Percentiles rank a stretch among this genome's conserved stretches.
Evolutionary conservation across 2,329 filamentous ascomycete genomes (phyloP).

Genomic region (Diaporthe sp.): DNA sequence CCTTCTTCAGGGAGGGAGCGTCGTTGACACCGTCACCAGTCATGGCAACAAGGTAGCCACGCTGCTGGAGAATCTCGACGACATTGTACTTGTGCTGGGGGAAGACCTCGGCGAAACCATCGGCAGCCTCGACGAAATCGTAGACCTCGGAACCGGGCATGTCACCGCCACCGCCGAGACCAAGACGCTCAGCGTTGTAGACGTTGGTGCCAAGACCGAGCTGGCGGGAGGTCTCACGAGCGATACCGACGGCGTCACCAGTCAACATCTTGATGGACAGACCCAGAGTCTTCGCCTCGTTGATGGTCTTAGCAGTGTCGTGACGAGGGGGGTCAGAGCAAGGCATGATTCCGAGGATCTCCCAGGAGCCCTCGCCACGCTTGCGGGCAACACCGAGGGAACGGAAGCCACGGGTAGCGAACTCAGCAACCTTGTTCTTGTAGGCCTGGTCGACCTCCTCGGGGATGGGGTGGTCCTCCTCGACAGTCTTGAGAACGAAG

Average conservation of each 20-base stretch:
- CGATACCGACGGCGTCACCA: constrained; percentile 93
- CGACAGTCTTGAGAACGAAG: constrained; percentile 88
- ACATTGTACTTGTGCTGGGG: constrained; percentile 96
- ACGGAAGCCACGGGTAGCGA: constrained; percentile 93
- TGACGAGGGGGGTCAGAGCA: constrained; percentile 92
- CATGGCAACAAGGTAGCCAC: constrained; percentile 95
- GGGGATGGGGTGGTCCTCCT: constrained; percentile 85
- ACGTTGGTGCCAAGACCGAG: constrained; percentile 93
- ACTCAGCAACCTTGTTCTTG: constrained; percentile 93
- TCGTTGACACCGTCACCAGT: constrained; percentile 97
- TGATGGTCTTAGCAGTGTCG: constrained; percentile 91
- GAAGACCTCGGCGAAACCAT: constrained; percentile 95
- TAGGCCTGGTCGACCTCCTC: constrained; percentile 85
- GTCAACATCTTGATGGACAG: constrained; percentile 97
- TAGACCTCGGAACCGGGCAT: constrained; percentile 96
- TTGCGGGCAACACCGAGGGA: constrained; percentile 94
- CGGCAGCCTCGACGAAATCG: constrained; percentile 94
- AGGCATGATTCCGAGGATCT: constrained; percentile 95
- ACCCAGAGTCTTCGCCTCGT: constrained; percentile 89
- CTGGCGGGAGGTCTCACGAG: constrained; percentile 90
- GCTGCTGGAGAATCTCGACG: constrained; percentile 92
- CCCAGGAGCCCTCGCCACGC: constrained; percentile 84
- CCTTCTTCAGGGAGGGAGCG: constrained; percentile 92
- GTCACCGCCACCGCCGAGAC: constrained; percentile 89
- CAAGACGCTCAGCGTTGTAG: constrained; percentile 93